A percentile compares a stretch with the other conserved stretches of the same genome.
Evolutionary conservation across 805 yeast species (phyloP).

Genomic region (Spencermartinsiella europaea): DNA sequence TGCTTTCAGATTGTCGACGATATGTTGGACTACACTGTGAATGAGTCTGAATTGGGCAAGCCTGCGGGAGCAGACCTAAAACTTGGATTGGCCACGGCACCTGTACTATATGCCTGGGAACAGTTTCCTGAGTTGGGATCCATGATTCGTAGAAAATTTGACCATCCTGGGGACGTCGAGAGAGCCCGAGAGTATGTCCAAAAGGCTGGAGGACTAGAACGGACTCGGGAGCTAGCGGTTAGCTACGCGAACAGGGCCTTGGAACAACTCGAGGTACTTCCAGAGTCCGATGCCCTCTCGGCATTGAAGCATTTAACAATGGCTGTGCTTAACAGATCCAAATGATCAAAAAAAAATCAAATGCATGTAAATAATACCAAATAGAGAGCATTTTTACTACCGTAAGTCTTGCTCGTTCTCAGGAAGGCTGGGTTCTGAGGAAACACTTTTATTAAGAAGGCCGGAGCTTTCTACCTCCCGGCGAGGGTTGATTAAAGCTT

Average conservation of each 20-base stretch:
- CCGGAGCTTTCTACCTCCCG: too few species aligned
- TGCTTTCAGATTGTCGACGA: constrained; percentile 97
- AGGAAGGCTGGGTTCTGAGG: too few species aligned
- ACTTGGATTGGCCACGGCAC: constrained; percentile 95
- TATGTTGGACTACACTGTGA: constrained; percentile 89
- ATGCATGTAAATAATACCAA: not conserved
- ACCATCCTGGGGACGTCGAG: constrained; percentile 76
- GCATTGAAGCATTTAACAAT: constrained; percentile 83
- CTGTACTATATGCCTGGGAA: constrained; percentile 91
- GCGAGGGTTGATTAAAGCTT: too few species aligned
- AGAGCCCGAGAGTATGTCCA: constrained; percentile 71
- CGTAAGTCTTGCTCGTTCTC: too few species aligned
- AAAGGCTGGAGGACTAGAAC: constrained; percentile 64
- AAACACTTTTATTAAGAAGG: too few species aligned
- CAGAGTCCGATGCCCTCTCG: constrained; percentile 83
- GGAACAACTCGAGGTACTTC: constrained; percentile 58
- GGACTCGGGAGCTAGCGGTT: constrained; percentile 72
- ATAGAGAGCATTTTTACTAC: too few species aligned
- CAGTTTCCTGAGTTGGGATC: constrained; percentile 79
- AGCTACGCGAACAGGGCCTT: constrained; percentile 74
- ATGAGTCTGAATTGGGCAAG: constrained; percentile 80
- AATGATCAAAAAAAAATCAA: constrained; percentile 36
- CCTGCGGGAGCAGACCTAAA: constrained; percentile 95
- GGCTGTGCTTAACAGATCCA: constrained; percentile 74
- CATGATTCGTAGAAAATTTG: constrained; percentile 77